These are phyloP conservation scores for Solanum hybrid DNA, from an alignment of 305 asterid species.

Conservation along the genomic window DNA sequence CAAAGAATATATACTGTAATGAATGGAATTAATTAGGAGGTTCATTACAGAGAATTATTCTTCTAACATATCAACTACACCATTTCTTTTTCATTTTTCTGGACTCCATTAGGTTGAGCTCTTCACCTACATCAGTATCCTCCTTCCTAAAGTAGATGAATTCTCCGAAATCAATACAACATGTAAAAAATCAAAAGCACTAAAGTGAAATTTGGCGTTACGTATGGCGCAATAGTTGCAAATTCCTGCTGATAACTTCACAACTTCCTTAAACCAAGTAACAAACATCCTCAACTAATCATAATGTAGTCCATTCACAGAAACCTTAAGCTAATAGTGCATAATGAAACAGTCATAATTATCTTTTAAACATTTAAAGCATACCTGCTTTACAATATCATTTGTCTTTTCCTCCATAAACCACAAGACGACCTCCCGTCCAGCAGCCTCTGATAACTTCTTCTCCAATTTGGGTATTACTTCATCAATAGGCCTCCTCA, in stretches of 20 bases:
- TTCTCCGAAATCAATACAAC: not conserved
- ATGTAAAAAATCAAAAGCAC: not conserved
- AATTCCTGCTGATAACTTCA: not conserved
- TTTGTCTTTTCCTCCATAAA: conserved; percentile 73
- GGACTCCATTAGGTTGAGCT: not conserved
- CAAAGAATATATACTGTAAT: not conserved
- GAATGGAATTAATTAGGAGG: not conserved
- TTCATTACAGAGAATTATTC: not conserved
- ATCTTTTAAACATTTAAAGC: not conserved
- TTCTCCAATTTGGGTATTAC: conserved; percentile 79
- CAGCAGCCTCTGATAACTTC: conserved; percentile 77
- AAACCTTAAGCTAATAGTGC: not conserved
- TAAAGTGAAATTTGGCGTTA: not conserved
- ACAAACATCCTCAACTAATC: not conserved
- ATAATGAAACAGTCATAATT: not conserved
- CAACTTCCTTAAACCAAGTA: not conserved
- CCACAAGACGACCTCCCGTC: conserved; percentile 83
- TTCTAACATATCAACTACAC: not conserved
- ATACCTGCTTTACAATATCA: conserved; percentile 79
- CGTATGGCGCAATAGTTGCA: not conserved
- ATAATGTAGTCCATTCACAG: not conserved
- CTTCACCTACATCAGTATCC: not conserved
- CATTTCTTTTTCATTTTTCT: not conserved
- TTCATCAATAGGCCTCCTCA: conserved; percentile 79
- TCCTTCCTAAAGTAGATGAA: not conserved